Base-by-base conservation (phyloP, 1,139 yeast species). In the Protomyces gravidus region DNA sequence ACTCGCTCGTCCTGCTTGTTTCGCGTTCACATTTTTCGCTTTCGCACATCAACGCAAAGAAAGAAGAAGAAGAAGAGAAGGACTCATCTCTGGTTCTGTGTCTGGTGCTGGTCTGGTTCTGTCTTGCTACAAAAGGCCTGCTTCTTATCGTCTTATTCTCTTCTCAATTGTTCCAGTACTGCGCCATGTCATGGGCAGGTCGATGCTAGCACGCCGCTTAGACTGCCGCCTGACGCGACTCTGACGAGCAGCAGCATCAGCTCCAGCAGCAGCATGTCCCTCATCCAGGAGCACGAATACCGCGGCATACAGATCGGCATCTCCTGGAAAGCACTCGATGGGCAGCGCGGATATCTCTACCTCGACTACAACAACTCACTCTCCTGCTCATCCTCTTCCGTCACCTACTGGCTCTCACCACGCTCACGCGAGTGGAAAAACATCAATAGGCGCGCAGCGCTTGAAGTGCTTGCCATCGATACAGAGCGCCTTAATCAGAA, bases 341-440 rank as follows among this genome's bases (percentile, higher is more conserved):
- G 42, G 21, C 42, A 36, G 42, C 42, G 42, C 17, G 42, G 42
- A 19, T 36, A 36, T 17, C 42, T 36, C 42, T 36, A 36, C 23
- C 42, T 36, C 21, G 42, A 36, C 21, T 36, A 36, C 19, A 36
- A 36, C 23, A 36, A 36, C 19, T 36, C 42, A 15, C 42, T 36
- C 21, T 36, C 42, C 7, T 15, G 42, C 42, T 36, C 42, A 4
- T 36, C 42, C 21, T n/a, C 42, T 11, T 4, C 19, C 25, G 42
- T 36, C 42, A 36, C 42, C 42, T 36, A 36, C 42, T 36, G 42
- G 42, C 42, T 36, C 9, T 36, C 42, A 23, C 42, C 42, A 13
- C 17, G 42, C 6, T 36, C 42, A 36, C 42, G 42, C 42, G 42
- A 36, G 19, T 36, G 42, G 42, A 36, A 36, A 17, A 36, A 36